Conservation (phyloP, 257 asterid species). For the Phtheirospermum japonicum region DNA sequence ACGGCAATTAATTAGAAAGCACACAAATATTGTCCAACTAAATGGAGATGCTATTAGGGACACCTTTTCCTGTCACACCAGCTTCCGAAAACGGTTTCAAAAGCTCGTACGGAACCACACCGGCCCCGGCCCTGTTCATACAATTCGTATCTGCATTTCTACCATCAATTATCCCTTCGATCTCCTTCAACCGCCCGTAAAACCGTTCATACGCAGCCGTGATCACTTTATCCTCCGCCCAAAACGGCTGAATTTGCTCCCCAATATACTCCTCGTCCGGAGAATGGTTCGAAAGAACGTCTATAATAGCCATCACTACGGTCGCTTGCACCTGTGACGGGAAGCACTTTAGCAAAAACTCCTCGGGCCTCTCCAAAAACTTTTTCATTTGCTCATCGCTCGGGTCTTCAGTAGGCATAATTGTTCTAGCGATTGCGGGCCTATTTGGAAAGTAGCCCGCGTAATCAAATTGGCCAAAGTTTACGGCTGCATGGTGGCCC, state of each 20-base stretch:
- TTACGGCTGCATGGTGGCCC: constrained; percentile 81
- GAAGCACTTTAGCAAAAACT: constrained; percentile 43
- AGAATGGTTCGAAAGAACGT: constrained; percentile 69
- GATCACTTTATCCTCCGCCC: constrained; percentile 40
- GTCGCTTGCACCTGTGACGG: constrained; percentile 74
- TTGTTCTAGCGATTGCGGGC: constrained; percentile 55
- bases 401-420: constrained; percentile 67
- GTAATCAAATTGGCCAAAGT: constrained; percentile 69
- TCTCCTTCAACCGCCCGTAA: constrained; percentile 45
- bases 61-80: constrained; percentile 75
- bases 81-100: constrained; percentile 63
- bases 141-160: constrained; percentile 38
- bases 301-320: constrained; percentile 45
- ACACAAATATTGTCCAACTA: constrained; percentile 18
- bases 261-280: constrained; percentile 87
- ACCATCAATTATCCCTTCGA: constrained; percentile 64
- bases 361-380: constrained; percentile 60
- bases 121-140: constrained; percentile 74
- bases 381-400: constrained; percentile 31
- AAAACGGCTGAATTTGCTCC: constrained; percentile 34
- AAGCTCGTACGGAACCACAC: constrained; percentile 65
- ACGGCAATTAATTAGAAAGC: background rate
- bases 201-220: constrained; percentile 53
- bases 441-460: constrained; percentile 74
- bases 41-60: constrained; percentile 81